Conservation (phyloP, 2,329 filamentous ascomycete species). For the Diaporthe ilicicola region DNA sequence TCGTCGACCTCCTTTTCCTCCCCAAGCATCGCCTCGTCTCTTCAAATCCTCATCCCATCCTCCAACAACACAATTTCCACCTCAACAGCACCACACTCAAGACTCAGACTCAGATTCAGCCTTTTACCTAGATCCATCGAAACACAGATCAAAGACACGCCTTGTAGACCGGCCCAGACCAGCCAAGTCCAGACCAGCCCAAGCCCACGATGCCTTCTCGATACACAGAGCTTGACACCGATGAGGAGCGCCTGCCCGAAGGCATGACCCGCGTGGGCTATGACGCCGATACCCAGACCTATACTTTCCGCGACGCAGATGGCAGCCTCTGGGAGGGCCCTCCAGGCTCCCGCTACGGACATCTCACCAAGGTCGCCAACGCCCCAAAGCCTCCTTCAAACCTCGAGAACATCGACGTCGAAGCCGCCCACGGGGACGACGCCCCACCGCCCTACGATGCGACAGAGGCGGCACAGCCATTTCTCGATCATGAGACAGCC, state of each 20-base stretch:
- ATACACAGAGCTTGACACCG: slow-evolving; percentile 38
- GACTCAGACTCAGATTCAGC: not conserved
- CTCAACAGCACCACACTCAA: not conserved
- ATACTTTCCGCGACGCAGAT: slow-evolving; percentile 54
- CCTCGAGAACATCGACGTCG: slow-evolving; percentile 26
- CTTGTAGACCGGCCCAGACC: not conserved
- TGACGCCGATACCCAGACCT: slow-evolving; percentile 57
- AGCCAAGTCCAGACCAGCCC: not conserved
- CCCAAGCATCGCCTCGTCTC: not conserved
- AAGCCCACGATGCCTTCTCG: slow-evolving; percentile 33
- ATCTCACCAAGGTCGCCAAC: slow-evolving; percentile 50
- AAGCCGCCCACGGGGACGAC: slow-evolving; percentile 35
- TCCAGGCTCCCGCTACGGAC: slow-evolving; percentile 55
- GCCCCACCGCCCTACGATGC: slow-evolving; percentile 34
- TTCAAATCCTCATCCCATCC: not conserved
- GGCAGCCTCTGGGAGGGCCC: slow-evolving; percentile 55
- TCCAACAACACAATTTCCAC: not conserved
- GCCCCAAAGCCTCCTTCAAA: slow-evolving; percentile 35
- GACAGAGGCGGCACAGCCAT: slow-evolving; percentile 32
- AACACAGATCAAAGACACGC: not conserved
- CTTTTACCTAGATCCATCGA: not conserved
- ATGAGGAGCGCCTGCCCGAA: slow-evolving; percentile 56
- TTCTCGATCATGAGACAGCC: slow-evolving; percentile 13
- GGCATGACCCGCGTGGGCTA: slow-evolving; percentile 60
- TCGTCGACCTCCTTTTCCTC: not conserved